phyloP scores from a whole-genome alignment of 805 yeast genomes.

The Vanderwaltozyma polyspora region DNA sequence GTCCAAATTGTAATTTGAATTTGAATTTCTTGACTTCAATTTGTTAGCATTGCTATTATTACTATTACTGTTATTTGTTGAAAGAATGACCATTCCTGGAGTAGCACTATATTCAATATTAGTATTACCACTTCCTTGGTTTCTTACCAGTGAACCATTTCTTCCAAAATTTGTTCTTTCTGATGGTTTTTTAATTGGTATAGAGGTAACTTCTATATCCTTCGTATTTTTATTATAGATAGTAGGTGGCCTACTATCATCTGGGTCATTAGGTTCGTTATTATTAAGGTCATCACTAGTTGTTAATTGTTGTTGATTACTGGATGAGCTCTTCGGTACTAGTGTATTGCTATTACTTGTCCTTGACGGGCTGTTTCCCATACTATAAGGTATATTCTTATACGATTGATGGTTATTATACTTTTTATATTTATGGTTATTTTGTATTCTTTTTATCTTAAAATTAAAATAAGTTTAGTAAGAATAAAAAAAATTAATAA shows the following conservation, averaged over 20 bases:
- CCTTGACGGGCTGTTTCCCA: conserved; percentile 7
- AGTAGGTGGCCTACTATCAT: conserved; percentile 38
- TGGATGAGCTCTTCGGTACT: background rate
- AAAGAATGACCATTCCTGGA: background rate
- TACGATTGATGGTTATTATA: no score
- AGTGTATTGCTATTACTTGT: background rate
- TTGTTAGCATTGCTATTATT: background rate
- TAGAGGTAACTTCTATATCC: background rate
- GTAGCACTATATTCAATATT: background rate
- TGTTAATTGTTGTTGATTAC: conserved; percentile 23
- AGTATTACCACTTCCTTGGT: background rate
- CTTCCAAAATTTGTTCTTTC: background rate
- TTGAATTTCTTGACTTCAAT: background rate
- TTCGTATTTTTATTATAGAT: conserved; percentile 12
- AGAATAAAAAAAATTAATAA: no score
- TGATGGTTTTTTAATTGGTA: background rate
- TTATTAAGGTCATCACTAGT: conserved; percentile 22
- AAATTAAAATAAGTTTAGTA: no score
- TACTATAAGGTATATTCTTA: conserved; percentile 1
- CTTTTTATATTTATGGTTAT: no score
- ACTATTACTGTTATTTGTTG: background rate
- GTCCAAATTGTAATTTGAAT: conserved; percentile 16
- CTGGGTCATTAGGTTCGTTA: conserved; percentile 35
- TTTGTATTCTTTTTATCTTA: no score
- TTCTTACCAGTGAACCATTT: background rate